phyloP scores from a whole-genome alignment of 805 yeast species.

The Cyberlindnera galapagoensis region DNA sequence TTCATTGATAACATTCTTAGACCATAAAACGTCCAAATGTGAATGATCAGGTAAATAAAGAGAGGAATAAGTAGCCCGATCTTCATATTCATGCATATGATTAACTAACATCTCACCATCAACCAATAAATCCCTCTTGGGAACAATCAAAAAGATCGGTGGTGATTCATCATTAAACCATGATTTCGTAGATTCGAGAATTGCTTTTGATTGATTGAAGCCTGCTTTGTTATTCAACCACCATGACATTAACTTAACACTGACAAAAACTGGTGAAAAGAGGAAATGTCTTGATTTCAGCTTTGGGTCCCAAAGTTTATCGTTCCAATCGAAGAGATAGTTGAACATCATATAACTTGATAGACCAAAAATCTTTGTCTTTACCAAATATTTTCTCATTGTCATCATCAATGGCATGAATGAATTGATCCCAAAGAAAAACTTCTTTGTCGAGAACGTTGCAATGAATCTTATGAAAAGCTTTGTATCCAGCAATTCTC shows the following conservation, averaged over 20 bases:
- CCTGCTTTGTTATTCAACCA: slow-evolving; percentile 61
- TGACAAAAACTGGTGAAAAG: slow-evolving; percentile 80
- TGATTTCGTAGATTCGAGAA: slow-evolving; percentile 43
- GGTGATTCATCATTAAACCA: slow-evolving; percentile 56
- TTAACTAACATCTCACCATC: slow-evolving; percentile 61
- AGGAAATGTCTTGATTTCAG: slow-evolving; percentile 70
- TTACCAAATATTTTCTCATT: slow-evolving; percentile 45
- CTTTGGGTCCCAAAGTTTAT: slow-evolving; percentile 62
- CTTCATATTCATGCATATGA: slow-evolving; percentile 59
- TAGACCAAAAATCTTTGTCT: slow-evolving; percentile 48
- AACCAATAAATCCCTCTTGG: slow-evolving; percentile 70
- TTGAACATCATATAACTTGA: slow-evolving; percentile 79
- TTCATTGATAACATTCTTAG: slow-evolving; percentile 60
- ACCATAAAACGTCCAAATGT: slow-evolving; percentile 93
- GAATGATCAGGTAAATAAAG: slow-evolving; percentile 54
- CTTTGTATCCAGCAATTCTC: slow-evolving; percentile 59
- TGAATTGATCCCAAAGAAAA: slow-evolving; percentile 69
- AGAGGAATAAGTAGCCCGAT: slow-evolving; percentile 21
- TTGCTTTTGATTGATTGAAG: slow-evolving; percentile 31
- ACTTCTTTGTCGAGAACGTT: slow-evolving; percentile 37
- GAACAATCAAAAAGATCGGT: slow-evolving; percentile 58
- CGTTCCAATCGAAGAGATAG: slow-evolving; percentile 84
- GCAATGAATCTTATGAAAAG: slow-evolving; percentile 57
- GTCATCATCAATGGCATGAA: slow-evolving; percentile 72
- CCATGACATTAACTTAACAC: slow-evolving; percentile 84